phyloP scores from a whole-genome alignment of 208 protist species.

The Trypanosoma conorhini region DNA sequence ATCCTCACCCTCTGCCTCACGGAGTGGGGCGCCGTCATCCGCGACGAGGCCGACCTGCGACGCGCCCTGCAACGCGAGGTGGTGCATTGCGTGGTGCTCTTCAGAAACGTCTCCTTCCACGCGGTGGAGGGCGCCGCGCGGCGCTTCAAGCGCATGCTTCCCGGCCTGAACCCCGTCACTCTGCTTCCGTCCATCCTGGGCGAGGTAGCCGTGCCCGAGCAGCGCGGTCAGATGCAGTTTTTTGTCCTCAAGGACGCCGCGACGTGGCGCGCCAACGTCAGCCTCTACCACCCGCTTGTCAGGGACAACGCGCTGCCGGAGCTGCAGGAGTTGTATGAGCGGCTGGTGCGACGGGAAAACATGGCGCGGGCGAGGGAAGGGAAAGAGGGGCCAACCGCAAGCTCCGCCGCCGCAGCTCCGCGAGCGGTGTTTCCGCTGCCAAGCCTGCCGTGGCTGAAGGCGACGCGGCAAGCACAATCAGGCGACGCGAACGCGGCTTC shows the following conservation, averaged over 20 bases:
- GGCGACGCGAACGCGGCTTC: not conserved
- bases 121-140: not conserved
- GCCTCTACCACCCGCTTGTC: slow-evolving; percentile 46
- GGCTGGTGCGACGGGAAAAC: slow-evolving; percentile 22
- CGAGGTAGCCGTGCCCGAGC: slow-evolving; percentile 41
- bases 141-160: slow-evolving; percentile 5
- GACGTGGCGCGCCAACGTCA: slow-evolving; percentile 49
- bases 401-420: not conserved
- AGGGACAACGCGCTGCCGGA: slow-evolving; percentile 33
- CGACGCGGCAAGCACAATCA: not conserved
- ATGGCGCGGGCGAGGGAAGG: not conserved
- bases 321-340: slow-evolving; percentile 38
- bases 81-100: slow-evolving; percentile 19
- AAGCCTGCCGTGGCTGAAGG: slow-evolving; percentile 11
- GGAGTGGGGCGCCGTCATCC: slow-evolving; percentile 5
- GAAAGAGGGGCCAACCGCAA: slow-evolving; percentile 2
- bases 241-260: slow-evolving; percentile 52
- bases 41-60: slow-evolving; percentile 10
- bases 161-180: not conserved
- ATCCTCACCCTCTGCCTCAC: slow-evolving; percentile 48
- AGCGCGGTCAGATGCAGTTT: slow-evolving; percentile 26
- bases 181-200: slow-evolving; percentile 31
- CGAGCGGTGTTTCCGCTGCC: slow-evolving; percentile 20
- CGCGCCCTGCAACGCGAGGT: slow-evolving; percentile 2
- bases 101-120: not conserved